phyloP scores from a whole-genome alignment of 257 asterid species.

The Lantana camara region DNA sequence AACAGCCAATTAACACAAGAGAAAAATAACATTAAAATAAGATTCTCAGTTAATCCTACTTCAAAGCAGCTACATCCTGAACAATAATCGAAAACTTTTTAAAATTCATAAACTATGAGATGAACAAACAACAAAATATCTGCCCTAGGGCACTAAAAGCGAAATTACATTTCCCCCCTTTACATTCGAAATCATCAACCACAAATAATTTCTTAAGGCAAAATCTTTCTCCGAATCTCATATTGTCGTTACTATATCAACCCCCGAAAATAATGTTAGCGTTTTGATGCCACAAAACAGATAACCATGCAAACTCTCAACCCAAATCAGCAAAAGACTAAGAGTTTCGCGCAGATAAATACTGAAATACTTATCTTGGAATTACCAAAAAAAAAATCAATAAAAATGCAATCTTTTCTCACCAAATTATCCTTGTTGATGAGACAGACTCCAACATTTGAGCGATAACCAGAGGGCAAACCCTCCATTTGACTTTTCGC shows the following conservation, averaged over 20 bases:
- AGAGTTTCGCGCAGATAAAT: not conserved
- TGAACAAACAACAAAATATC: slow-evolving; percentile 4
- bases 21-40: not conserved
- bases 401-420: not conserved
- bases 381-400: slow-evolving; percentile 4
- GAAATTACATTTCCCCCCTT: slow-evolving; percentile 2
- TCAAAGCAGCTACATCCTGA: slow-evolving; percentile 1
- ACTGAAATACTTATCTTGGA: no score
- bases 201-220: not conserved
- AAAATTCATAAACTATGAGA: not conserved
- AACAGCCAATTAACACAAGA: not conserved
- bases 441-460: slow-evolving; percentile 96
- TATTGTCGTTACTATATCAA: slow-evolving; percentile 13
- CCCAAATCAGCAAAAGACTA: not conserved
- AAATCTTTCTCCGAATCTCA: slow-evolving; percentile 1
- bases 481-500: slow-evolving; percentile 73
- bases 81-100: not conserved
- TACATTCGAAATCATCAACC: not conserved
- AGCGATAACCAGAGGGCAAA: slow-evolving; percentile 97
- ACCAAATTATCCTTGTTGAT: slow-evolving; percentile 78
- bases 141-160: not conserved
- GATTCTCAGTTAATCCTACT: not conserved
- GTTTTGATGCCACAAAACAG: slow-evolving; percentile 12
- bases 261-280: not conserved
- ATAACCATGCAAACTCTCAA: not conserved